Conservation (phyloP, 306 rosid genomes). For the Malus sieversii region DNA sequence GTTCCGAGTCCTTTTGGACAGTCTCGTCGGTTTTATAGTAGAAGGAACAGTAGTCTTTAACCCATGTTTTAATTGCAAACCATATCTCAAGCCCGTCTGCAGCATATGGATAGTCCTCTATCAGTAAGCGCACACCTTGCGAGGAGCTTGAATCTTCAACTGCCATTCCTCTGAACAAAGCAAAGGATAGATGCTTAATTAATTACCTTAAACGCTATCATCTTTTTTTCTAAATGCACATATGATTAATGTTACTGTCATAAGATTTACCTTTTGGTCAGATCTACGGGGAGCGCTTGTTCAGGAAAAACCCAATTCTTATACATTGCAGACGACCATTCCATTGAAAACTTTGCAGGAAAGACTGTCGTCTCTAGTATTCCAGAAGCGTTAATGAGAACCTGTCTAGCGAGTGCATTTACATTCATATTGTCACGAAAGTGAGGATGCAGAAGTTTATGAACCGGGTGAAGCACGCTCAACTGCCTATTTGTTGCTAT, state of each 20-base stretch:
- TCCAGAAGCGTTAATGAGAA: constrained; percentile 62
- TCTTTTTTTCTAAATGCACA: too few species aligned
- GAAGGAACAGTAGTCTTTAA: too few species aligned
- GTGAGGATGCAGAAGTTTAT: constrained; percentile 71
- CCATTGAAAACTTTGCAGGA: constrained; percentile 54
- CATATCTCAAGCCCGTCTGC: too few species aligned
- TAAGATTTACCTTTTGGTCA: constrained; percentile 54
- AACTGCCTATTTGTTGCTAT: constrained; percentile 71
- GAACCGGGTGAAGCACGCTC: constrained; percentile 74
- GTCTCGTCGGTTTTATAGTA: constrained; percentile 20
- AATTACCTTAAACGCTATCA: too few species aligned
- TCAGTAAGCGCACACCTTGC: constrained; percentile 47
- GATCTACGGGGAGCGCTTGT: constrained; percentile 70
- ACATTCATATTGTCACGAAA: constrained; percentile 80
- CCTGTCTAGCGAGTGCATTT: constrained; percentile 60
- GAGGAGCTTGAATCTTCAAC: constrained; percentile 45
- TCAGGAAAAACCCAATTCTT: constrained; percentile 69
- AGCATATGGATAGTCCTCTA: too few species aligned
- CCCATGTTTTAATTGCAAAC: too few species aligned
- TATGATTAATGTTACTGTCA: not conserved
- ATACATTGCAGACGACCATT: constrained; percentile 55
- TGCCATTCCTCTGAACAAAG: constrained; percentile 55
- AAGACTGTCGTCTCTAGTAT: constrained; percentile 53
- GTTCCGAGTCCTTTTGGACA: constrained; percentile 40
- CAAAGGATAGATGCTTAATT: constrained; percentile 1